Base-by-base conservation (phyloP, 2,329 filamentous ascomycete species). In the Rhynchosporium secalis region DNA sequence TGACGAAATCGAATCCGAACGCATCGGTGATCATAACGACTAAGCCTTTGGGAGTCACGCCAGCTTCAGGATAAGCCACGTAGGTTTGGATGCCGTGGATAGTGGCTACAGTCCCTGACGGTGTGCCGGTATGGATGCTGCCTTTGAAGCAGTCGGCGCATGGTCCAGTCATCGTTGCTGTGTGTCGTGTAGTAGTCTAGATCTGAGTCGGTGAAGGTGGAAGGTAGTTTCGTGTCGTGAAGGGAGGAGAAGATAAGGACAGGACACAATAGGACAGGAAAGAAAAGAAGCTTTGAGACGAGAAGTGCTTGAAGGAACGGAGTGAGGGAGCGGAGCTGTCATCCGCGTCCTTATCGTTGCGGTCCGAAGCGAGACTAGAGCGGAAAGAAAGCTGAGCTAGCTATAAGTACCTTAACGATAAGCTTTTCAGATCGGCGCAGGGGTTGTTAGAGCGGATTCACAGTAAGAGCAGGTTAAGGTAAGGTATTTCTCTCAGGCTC, bases 1-100 rank as follows among this genome's bases (percentile, higher is more conserved):
- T 83, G 38, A 74, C 69, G 40, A 83, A 76, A 9, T 76, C 70
- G 77, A 79, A 82, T 4, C 81, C 81, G 65, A 83, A 83, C 2
- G 77, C 76, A 70, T 83, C 81, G 1, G 79, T 71, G 40, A 83
- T 75, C 61, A 82, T 76, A 31, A 83, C 77, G 2, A 83, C 71
- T 54, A 80, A 75, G 2, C 77, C 80, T 40, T 77, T 78, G 2
- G 75, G 71, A 26, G 56, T 61, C 9, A 71, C 65, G 1, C 71
- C 70, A 4, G 69, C 68, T 28, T 71, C 73, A 15, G 76, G 76
- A 7, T 63, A 41, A 2, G 79, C 73, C 40, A 83, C 72, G 63
- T 83, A 83, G 15, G 76, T 77, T 33, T 73, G 69, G 20, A 81
- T 65, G 28, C 77, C 76, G 66, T 83, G 78, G 58, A 83, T 67